Evolutionary conservation across 2,329 filamentous ascomycete genomes (phyloP).

Genomic region (Mycosphaerella sp.): DNA sequence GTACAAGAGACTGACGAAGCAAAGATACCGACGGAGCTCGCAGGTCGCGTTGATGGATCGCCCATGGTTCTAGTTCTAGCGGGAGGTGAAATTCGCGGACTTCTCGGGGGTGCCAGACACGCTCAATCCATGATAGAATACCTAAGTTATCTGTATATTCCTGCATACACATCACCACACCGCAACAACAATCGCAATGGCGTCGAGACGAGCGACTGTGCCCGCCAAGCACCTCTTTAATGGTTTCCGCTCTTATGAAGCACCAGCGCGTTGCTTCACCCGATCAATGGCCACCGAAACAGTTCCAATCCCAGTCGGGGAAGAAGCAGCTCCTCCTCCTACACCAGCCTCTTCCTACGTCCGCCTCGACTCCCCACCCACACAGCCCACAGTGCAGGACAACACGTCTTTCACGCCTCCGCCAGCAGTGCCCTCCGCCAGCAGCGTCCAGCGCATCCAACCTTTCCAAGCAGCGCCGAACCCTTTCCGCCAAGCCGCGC

Average conservation of each 20-base stretch:
- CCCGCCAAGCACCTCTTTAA: conserved; percentile 35
- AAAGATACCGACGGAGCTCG: neutral
- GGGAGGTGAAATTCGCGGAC: conserved; percentile 3
- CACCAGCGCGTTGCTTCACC: conserved; percentile 35
- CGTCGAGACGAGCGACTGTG: conserved; percentile 35
- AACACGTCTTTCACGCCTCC: conserved; percentile 18
- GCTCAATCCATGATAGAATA: too few relatives aligned
- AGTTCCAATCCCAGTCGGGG: conserved; percentile 34
- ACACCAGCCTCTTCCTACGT: conserved; percentile 31
- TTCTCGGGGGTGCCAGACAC: conserved; percentile 12
- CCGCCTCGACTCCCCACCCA: conserved; percentile 32
- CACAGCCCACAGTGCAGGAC: conserved; percentile 20
- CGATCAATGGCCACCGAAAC: conserved; percentile 51
- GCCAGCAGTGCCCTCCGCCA: conserved; percentile 14
- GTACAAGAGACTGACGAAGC: neutral
- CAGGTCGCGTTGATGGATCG: too few relatives aligned
- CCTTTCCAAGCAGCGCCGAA: conserved; percentile 24
- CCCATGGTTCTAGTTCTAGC: too few relatives aligned
- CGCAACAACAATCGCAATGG: conserved; percentile 31
- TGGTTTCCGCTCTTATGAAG: conserved; percentile 22
- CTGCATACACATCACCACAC: neutral
- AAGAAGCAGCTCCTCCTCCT: neutral
- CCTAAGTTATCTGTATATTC: conserved; percentile 6
- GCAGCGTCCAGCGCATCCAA: conserved; percentile 11
- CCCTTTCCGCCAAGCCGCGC: conserved; percentile 56